phyloP scores from a whole-genome alignment of 139 green algal genomes.

The Coccomyxa sp. region DNA sequence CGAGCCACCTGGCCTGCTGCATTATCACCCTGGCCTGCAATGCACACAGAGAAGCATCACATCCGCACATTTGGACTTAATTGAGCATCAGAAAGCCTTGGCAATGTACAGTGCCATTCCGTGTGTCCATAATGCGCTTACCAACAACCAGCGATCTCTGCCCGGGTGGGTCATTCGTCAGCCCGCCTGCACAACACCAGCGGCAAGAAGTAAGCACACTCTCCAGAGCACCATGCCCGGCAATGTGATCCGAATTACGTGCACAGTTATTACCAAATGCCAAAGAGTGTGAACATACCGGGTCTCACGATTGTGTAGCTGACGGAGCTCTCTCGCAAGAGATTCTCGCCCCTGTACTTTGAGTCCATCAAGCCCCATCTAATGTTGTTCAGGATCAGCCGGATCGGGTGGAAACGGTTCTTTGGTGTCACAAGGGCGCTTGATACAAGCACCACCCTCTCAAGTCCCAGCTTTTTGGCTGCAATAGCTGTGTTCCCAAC shows the following conservation, averaged over 20 bases:
- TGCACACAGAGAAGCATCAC: background rate
- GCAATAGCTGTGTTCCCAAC: conserved; percentile 43
- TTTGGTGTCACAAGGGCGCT: conserved; percentile 50
- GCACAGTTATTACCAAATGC: no score
- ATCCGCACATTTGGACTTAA: no score
- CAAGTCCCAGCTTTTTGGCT: conserved; percentile 16
- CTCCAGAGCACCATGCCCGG: background rate
- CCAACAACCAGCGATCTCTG: conserved; percentile 21
- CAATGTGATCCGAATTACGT: no score
- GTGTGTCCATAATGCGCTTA: background rate
- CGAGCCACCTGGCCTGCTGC: conserved; percentile 26
- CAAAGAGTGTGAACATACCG: conserved; percentile 26
- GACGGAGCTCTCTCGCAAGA: conserved; percentile 42
- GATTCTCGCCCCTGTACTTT: conserved; percentile 64
- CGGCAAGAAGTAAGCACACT: background rate
- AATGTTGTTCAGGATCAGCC: conserved; percentile 73
- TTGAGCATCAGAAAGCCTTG: no score
- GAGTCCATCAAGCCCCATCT: conserved; percentile 65
- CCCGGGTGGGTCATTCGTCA: conserved; percentile 17
- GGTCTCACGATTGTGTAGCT: conserved; percentile 59
- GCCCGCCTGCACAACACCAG: background rate
- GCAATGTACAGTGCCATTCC: background rate
- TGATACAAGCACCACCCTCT: conserved; percentile 53
- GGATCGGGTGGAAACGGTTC: conserved; percentile 58
- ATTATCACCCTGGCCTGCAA: conserved; percentile 43